Evolutionary conservation across 129 eudicot species (phyloP), one percentile per base, ranked within the genome.

Genomic region (Logfia minima): DNA sequence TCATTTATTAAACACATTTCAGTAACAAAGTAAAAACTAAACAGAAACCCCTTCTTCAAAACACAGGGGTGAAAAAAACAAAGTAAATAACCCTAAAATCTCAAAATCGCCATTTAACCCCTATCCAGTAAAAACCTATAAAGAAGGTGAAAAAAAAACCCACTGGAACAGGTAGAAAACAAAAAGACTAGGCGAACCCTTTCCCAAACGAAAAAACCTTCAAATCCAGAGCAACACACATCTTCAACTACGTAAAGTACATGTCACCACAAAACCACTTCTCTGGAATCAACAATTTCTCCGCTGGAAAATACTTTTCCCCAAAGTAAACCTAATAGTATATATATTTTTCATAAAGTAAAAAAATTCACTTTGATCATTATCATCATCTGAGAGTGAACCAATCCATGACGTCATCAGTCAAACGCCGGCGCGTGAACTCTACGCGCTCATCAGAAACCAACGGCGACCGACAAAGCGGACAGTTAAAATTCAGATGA

Each of bases 401-500:
- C 90, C 88, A 85, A 13, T 87, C 72, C 1, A 87, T 37, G 34
- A 85, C 75, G 64, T 91, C 92, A 52, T 61, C 79, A 8, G 81
- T 26, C 70, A 91, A 66, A 31, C 85, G 92, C 24, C 85, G 80
- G 82, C 85, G 86, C 69, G 83, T 83, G 55, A 17, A 3, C 0
- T 1, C 72, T 71, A 85, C 88, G 91, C 89, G 90, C 91, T 81
- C 86, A 5, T 76, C 86, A 24, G 85, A 29, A 16, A 85, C 83
- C 60, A 88, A 60, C 61, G 85, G 78, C 6, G 86, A 73, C 52
- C 98, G 75, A 62, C 98, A 93, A 16, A 93, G 76, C 8, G 98
- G 98, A 48, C 98, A 93, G 70, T 73, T 87, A 61, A 90, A 85
- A 75, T 90, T 84, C 43, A 90, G 78, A 18, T 82, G 88, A 56